Base-by-base conservation (phyloP, 257 asterid genomes). In the Fraxinus anomala region DNA sequence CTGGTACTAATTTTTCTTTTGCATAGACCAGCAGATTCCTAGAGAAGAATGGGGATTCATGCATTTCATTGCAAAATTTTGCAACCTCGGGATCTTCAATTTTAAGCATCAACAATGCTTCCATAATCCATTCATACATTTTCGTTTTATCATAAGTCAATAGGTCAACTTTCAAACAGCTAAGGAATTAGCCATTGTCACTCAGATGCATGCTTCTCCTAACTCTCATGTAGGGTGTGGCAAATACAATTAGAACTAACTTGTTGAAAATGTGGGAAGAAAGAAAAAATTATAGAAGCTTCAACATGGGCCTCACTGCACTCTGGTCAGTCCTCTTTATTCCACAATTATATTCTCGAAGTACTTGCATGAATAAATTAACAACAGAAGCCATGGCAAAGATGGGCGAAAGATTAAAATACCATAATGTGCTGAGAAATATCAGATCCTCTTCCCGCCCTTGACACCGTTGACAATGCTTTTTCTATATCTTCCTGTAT, bases 401-500 rank as follows among this genome's bases (percentile, higher is more conserved):
- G 30, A 40, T 51, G 73, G 70, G 54, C 73, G 70, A 54, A 11
- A n/a, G n/a, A 42, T 49, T 76, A 23, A 31, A 68, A 67, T 94
- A 95, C 98, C 99, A 89, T 77, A 68, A 93, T 93, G 70, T 86
- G 93, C 78, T 86, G 92, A 80, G 93, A 87, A 81, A 79, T 84
- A 77, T 89, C 88, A 79, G 85, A 68, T 68, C 94, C 94, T 81
- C 91, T 85, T 59, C 92, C 87, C 72, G 79, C 82, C 83, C 91
- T 86, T 67, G 95, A 87, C 72, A 88, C 88, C 8, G 70, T 79
- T 54, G 87, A 87, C 75, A 93, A 82, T 82, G 94, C 99, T 82
- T 84, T 93, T 89, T 93, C 96, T 73, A 95, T 79, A 82, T 95
- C 97, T 82, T 95, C 99, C 99, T 95, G 94, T 59, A 21, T 44